Percentiles rank a stretch among this genome's conserved stretches.
These are phyloP conservation scores for Fusarium hostae DNA, from an alignment of 2,329 filamentous ascomycete genomes.

Conservation along the genomic window DNA sequence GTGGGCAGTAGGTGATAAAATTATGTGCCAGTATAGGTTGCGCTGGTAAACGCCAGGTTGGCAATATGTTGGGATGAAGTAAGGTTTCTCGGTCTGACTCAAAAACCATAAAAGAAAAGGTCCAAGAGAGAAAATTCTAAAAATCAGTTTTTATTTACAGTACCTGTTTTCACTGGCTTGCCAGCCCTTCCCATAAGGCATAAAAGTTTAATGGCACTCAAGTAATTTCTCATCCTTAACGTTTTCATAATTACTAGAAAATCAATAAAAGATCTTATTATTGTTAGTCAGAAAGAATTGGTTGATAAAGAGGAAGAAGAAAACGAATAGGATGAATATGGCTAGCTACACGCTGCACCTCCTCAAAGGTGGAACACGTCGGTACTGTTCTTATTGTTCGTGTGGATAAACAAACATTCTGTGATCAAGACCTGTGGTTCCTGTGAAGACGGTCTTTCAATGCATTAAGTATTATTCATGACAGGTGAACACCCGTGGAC, in stretches of 20 bases:
- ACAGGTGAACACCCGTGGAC: neutral
- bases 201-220: neutral
- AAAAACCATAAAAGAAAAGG: neutral
- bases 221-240: accelerated
- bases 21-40: accelerated
- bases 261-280: accelerated
- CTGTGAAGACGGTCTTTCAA: accelerated
- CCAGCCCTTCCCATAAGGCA: neutral
- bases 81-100: neutral
- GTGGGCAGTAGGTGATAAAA: neutral
- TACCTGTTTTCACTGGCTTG: neutral
- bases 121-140: neutral
- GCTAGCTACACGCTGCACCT: neutral
- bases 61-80: accelerated
- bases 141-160: neutral
- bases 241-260: accelerated
- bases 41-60: accelerated
- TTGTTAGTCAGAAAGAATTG: neutral
- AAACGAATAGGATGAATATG: accelerated
- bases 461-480: accelerated
- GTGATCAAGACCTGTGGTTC: accelerated
- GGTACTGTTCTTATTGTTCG: neutral
- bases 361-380: accelerated
- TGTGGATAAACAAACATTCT: accelerated
- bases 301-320: accelerated